Evolutionary conservation across 1,284 basidiomycete genomes (phyloP), one percentile per base, ranked within the genome.

Genomic region (Ceratobasidium sp.): DNA sequence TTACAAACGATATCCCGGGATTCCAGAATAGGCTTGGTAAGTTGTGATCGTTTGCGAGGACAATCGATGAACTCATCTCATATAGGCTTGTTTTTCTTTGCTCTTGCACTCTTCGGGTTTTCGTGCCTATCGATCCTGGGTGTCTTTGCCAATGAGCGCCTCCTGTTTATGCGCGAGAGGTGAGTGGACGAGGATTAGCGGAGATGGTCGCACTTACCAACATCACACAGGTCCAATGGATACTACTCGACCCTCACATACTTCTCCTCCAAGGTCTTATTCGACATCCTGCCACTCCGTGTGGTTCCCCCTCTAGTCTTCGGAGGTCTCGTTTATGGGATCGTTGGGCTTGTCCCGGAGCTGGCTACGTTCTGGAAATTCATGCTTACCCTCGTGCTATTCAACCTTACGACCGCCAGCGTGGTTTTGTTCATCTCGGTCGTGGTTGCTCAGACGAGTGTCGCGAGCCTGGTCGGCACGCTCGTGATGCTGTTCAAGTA

Each of bases 401-500:
- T 98, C 89, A 98, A 98, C 83, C 84, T 98, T 75, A 92, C 95
- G 0, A 96, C 96, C 0, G 94, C 95, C 24, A 94, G 92, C 79
- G 92, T 96, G 58, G 92, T 98, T 48, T 85, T 99, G 7, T 89
- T 96, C 82, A 86, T 99, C 54, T 95, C 93, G 11, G 93, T 98
- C 73, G 89, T 94, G 0, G 92, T 98, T 78, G 87, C 89, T 51
- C 95, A 91, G 81, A 89, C 89, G 14, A 92, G 94, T 68, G 90
- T 98, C 11, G 96, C 96, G 0, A 98, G 94, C 79, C 84, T 98
- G 71, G 88, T 95, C n/a, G 97, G 97, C 29, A 97, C 94, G 6
- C 83, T 98, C 77, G 89, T 97, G 77, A 98, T 99, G 96, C 86
- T 99, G 48, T 98, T 96, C 90, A 98, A 98, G 95, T 97, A 79